Conservation (phyloP, 2,329 filamentous ascomycete genomes). For the Xylaria sp. region DNA sequence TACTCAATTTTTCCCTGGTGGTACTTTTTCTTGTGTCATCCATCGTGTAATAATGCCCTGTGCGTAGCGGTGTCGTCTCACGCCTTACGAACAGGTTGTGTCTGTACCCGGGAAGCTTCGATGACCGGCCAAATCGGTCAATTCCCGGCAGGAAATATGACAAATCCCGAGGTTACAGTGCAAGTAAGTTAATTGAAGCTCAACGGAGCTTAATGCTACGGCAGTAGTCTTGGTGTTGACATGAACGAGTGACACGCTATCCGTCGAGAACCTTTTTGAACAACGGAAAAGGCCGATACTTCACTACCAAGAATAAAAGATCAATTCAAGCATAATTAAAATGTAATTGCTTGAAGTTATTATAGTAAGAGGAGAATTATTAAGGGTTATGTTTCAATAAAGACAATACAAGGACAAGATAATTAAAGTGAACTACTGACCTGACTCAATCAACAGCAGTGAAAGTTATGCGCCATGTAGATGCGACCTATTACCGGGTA, state of each 20-base stretch:
- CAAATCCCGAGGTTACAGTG: background rate
- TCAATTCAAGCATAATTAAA: background rate
- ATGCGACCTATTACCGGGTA: conserved; percentile 16
- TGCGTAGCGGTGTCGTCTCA: background rate
- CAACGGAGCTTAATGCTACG: too few relatives aligned
- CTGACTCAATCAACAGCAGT: background rate
- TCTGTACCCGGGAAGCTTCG: background rate
- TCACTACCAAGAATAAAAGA: background rate
- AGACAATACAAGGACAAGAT: background rate
- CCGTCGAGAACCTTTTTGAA: background rate
- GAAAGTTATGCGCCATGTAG: background rate
- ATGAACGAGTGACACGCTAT: background rate
- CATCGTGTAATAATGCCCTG: background rate
- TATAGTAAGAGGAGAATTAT: background rate
- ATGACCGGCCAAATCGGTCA: background rate
- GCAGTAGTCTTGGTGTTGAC: background rate
- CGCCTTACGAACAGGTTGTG: background rate
- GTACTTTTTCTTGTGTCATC: background rate
- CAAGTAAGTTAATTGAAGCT: too few relatives aligned
- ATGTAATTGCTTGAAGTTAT: background rate
- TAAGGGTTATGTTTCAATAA: background rate
- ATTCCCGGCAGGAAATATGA: conserved; percentile 4
- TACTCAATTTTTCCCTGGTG: background rate
- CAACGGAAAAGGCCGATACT: background rate
- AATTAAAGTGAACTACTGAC: background rate